These are phyloP conservation scores for Auxenochlorella pyrenoidosa DNA, from an alignment of 139 green algal genomes.

Conservation along the genomic window DNA sequence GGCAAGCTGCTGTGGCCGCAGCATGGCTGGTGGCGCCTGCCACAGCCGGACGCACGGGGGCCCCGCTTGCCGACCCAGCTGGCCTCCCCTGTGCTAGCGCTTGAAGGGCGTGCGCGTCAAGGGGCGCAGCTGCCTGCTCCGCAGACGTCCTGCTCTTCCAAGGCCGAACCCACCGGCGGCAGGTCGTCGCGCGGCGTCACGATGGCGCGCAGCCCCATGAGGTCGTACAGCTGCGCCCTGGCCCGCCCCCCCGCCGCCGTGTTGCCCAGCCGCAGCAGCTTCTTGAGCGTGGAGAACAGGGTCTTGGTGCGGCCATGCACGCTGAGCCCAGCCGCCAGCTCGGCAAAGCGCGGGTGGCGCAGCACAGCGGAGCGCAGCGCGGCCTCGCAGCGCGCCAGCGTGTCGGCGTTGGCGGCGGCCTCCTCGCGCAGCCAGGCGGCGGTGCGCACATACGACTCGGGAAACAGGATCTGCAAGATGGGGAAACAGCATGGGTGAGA, in stretches of 20 bases:
- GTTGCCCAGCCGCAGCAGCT: conserved; percentile 87
- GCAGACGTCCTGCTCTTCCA: no score
- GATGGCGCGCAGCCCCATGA: conserved; percentile 91
- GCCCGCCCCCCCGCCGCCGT: conserved; percentile 66
- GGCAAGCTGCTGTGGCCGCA: no score
- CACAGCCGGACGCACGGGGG: no score
- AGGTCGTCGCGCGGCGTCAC: conserved; percentile 64
- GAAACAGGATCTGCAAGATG: conserved; percentile 81
- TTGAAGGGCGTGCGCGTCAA: no score
- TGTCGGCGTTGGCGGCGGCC: conserved; percentile 50
- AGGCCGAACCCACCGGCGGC: conserved; percentile 16
- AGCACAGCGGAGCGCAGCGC: conserved; percentile 20
- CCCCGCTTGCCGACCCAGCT: no score
- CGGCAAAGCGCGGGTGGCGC: conserved; percentile 58
- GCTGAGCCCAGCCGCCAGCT: conserved; percentile 53
- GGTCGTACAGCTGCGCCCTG: conserved; percentile 84
- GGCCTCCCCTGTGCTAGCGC: no score
- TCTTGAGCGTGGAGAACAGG: conserved; percentile 93
- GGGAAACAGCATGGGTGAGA: background rate
- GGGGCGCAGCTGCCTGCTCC: no score
- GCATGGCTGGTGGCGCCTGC: no score
- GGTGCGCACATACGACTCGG: conserved; percentile 77
- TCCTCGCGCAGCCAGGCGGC: conserved; percentile 72
- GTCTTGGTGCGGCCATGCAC: conserved; percentile 81
- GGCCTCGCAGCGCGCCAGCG: conserved; percentile 60